phyloP scores from a whole-genome alignment of 108 stramenopile species.

The Epipyxis sp. region DNA sequence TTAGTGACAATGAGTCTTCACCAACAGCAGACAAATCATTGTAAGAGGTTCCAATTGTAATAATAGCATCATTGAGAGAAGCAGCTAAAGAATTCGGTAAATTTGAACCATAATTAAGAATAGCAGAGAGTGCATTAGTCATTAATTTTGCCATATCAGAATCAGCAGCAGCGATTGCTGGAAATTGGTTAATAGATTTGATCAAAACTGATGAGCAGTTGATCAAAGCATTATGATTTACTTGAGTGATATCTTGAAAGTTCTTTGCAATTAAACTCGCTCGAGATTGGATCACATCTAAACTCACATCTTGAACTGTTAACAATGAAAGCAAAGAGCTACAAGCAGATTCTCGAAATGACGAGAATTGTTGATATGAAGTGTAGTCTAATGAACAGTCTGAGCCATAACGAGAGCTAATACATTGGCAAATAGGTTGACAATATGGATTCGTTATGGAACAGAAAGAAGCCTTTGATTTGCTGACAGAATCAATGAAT shows the following conservation, averaged over 20 bases:
- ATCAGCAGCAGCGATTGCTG: background rate
- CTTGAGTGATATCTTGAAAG: background rate
- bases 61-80: too few relatives aligned
- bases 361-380: background rate
- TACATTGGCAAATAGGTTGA: background rate
- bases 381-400: background rate
- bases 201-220: background rate
- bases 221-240: background rate
- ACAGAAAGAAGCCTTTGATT: background rate
- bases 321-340: background rate
- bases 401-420: background rate
- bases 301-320: background rate
- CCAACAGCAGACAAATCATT: too few relatives aligned
- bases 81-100: too few relatives aligned
- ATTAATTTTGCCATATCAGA: background rate
- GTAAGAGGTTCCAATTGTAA: too few relatives aligned
- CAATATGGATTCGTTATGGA: background rate
- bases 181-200: background rate
- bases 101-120: too few relatives aligned
- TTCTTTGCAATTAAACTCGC: background rate
- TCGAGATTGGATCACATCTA: background rate
- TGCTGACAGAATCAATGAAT: background rate
- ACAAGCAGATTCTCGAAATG: slow-evolving; percentile 1
- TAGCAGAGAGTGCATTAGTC: background rate
- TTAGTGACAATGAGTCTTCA: too few relatives aligned